phyloP scores from a whole-genome alignment of 768 basidiomycete genomes.

The Naganishia onofrii region DNA sequence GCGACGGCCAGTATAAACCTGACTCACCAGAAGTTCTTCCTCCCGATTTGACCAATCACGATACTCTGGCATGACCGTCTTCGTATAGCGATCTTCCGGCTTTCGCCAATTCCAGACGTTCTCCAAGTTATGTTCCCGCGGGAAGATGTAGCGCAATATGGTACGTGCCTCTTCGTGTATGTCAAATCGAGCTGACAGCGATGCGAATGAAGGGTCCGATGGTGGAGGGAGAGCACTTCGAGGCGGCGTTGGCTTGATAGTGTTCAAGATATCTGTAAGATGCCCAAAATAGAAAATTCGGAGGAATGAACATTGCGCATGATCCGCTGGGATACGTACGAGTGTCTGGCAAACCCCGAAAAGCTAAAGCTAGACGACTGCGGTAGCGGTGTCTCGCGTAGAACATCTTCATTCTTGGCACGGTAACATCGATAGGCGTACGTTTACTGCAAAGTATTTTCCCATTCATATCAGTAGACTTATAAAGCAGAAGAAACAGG shows the following conservation, averaged over 20 bases:
- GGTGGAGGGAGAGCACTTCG: constrained; percentile 54
- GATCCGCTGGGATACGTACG: not conserved
- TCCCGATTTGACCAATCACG: constrained; percentile 55
- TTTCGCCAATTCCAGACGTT: constrained; percentile 56
- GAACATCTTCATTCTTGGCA: constrained; percentile 13
- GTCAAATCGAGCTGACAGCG: constrained; percentile 44
- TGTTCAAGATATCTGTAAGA: constrained; percentile 65
- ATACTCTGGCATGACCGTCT: constrained; percentile 47
- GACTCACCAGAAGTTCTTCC: constrained; percentile 30
- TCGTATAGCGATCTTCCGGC: constrained; percentile 24
- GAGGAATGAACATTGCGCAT: not conserved
- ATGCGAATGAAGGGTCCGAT: constrained; percentile 34
- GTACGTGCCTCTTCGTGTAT: constrained; percentile 57
- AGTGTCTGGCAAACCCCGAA: constrained; percentile 6
- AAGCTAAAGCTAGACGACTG: not conserved
- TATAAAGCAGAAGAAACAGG: not conserved
- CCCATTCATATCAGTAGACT: not conserved
- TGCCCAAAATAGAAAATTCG: not conserved
- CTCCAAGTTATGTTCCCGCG: constrained; percentile 68
- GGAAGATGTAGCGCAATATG: constrained; percentile 79
- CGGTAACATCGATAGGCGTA: constrained; percentile 37
- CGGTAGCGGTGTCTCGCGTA: not conserved
- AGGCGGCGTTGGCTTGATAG: constrained; percentile 48
- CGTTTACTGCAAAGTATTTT: constrained; percentile 26
- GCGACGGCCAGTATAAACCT: constrained; percentile 9